Evolutionary conservation across 306 rosid species (phyloP).

Genomic region (Acacia crassicarpa): DNA sequence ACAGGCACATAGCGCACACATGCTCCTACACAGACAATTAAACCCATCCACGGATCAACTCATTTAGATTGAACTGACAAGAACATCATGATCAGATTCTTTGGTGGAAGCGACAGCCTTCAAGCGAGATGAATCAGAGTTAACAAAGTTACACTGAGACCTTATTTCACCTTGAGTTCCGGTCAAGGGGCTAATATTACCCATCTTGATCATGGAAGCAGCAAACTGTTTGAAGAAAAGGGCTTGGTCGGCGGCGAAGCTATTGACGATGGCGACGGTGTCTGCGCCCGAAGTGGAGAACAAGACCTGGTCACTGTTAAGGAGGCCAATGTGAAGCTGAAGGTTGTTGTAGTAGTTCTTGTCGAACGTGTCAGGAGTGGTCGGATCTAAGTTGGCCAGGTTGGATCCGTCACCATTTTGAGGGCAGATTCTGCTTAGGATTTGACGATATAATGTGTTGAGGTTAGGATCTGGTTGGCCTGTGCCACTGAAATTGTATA

Average conservation of each 20-base stretch:
- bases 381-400: constrained; percentile 37
- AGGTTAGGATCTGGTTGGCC: constrained; percentile 40
- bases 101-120: constrained; percentile 1
- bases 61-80: constrained; percentile 26
- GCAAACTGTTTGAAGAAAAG: constrained; percentile 33
- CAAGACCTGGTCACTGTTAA: constrained; percentile 44
- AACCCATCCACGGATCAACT: background rate
- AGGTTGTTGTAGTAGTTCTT: constrained; percentile 43
- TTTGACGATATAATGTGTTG: constrained; percentile 24
- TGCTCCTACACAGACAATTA: background rate
- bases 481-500: constrained; percentile 32
- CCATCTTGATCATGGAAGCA: constrained; percentile 48
- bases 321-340: constrained; percentile 31
- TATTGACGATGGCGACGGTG: constrained; percentile 39
- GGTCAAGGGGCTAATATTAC: constrained; percentile 39
- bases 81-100: constrained; percentile 8
- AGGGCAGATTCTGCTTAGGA: constrained; percentile 35
- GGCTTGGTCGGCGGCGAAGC: constrained; percentile 20
- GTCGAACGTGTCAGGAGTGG: constrained; percentile 45
- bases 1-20: background rate
- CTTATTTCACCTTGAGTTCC: constrained; percentile 44
- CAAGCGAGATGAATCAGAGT: constrained; percentile 27
- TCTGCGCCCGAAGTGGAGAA: constrained; percentile 41
- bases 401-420: constrained; percentile 29
- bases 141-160: constrained; percentile 39